Evolutionary conservation across 2,329 filamentous ascomycete species (phyloP), one percentile per base, ranked within the genome.

Genomic region (Shiraia bambusicola): DNA sequence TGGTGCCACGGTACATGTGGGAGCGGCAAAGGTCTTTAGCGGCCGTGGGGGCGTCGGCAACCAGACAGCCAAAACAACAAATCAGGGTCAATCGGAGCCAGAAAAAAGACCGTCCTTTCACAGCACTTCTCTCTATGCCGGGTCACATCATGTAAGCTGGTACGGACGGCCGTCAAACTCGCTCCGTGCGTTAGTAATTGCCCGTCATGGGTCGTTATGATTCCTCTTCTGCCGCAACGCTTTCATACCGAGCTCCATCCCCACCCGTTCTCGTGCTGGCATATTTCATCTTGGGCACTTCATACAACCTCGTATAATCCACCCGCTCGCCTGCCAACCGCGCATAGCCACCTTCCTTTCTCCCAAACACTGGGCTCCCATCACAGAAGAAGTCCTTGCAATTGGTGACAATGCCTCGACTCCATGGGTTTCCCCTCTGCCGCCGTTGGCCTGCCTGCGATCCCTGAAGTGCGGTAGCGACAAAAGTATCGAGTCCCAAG

Each of bases 351-450:
- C 81, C 85, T 58, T 88, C 82, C 43, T 86, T 79, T 56, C 78
- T 81, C 9, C 86, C 83, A 65, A 95, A 92, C 13, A 95, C 68
- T 0, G 92, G 87, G 2, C 87, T 84, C 2, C 88, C 83, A 64
- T 97, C 93, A 59, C 87, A 92, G 89, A 91, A 97, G 67, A 98
- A 98, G 69, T 98, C 94, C 53, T 82, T 86, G 70, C 93, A 98
- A 65, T 98, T 98, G 45, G 84, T 80, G n/a, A 94, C 57, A 28
- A 89, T 77, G 6, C 93, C 93, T 24, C 83, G 78, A 43, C 84
- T 92, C 68, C 92, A 98, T 0, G 91, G 91, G 65, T 97, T 98
- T 52, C 77, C 79, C 41, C 76, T 76, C 50, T 76, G 69, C 58
- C 43, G 50, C 45, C 46, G 49, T 52, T 70, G 52, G 54, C 77